phyloP scores from a whole-genome alignment of 2,329 filamentous ascomycete genomes.

The Talaromyces sp. region DNA sequence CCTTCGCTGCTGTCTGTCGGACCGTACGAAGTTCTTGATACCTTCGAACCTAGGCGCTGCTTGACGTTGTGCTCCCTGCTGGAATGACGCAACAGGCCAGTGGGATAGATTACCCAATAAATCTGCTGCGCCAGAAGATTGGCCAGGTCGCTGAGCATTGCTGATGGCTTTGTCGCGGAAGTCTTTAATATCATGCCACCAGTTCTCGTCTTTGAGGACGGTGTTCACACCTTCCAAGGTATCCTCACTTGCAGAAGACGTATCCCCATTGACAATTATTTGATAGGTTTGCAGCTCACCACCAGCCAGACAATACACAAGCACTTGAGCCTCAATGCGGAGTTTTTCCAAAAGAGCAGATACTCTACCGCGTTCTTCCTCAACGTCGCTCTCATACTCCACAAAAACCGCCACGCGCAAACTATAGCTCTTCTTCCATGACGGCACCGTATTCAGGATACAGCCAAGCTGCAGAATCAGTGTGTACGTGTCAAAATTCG shows the following conservation, averaged over 20 bases:
- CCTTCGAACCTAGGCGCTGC: conserved; percentile 50
- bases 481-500: conserved; percentile 87
- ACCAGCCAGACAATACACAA: conserved; percentile 77
- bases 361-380: conserved; percentile 70
- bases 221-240: conserved; percentile 61
- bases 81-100: conserved; percentile 54
- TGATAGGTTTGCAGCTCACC: conserved; percentile 71
- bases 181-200: conserved; percentile 74
- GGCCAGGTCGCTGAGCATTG: conserved; percentile 20
- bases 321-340: conserved; percentile 72
- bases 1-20: conserved; percentile 49
- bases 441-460: conserved; percentile 74
- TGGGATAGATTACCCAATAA: conserved; percentile 41
- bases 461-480: conserved; percentile 84
- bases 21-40: conserved; percentile 59
- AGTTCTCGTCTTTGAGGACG: conserved; percentile 66
- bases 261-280: conserved; percentile 69
- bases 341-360: conserved; percentile 73
- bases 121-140: conserved; percentile 21
- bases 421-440: conserved; percentile 70
- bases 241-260: conserved; percentile 49
- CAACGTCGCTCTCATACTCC: conserved; percentile 79
- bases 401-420: conserved; percentile 82
- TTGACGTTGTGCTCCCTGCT: conserved; percentile 46
- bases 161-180: conserved; percentile 31